Evolutionary conservation across 2,329 filamentous ascomycete species (phyloP).

Genomic region (Aureobasidium lini): DNA sequence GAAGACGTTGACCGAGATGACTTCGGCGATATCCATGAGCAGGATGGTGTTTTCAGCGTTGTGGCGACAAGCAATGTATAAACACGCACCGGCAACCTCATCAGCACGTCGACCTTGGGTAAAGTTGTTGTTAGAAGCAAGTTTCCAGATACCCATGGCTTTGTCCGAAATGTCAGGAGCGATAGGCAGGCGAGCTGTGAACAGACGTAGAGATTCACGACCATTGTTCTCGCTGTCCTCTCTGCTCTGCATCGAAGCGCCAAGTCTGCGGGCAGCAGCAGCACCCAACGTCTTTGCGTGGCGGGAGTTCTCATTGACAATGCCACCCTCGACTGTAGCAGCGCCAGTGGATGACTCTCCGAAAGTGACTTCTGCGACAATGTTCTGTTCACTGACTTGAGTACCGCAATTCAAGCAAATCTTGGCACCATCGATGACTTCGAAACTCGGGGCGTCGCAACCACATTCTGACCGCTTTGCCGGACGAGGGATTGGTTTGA

Average conservation of each 20-base stretch:
- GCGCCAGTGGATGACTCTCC: conserved; percentile 80
- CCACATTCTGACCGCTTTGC: conserved; percentile 13
- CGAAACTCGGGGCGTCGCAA: conserved; percentile 24
- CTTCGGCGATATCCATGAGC: conserved; percentile 91
- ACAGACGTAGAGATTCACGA: conserved; percentile 34
- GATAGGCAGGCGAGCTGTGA: conserved; percentile 34
- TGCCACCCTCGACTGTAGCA: conserved; percentile 84
- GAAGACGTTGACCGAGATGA: conserved; percentile 81
- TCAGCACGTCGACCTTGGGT: conserved; percentile 78
- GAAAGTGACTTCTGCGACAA: conserved; percentile 86
- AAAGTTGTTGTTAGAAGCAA: conserved; percentile 54
- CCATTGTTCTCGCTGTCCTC: conserved; percentile 46
- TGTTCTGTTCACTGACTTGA: conserved; percentile 76
- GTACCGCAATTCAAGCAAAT: conserved; percentile 79
- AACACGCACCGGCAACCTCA: conserved; percentile 79
- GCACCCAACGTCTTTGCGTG: conserved; percentile 57
- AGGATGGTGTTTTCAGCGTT: conserved; percentile 75
- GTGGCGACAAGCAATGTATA: conserved; percentile 81
- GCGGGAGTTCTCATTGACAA: conserved; percentile 77
- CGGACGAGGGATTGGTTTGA: conserved; percentile 11
- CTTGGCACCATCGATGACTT: conserved; percentile 33
- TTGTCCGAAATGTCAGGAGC: conserved; percentile 29
- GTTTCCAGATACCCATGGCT: conserved; percentile 36
- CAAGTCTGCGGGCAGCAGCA: conserved; percentile 37
- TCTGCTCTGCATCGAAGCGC: conserved; percentile 45